These are phyloP conservation scores for Tricharina praecox DNA, from an alignment of 495 filamentous ascomycete genomes.

Conservation along the genomic window DNA sequence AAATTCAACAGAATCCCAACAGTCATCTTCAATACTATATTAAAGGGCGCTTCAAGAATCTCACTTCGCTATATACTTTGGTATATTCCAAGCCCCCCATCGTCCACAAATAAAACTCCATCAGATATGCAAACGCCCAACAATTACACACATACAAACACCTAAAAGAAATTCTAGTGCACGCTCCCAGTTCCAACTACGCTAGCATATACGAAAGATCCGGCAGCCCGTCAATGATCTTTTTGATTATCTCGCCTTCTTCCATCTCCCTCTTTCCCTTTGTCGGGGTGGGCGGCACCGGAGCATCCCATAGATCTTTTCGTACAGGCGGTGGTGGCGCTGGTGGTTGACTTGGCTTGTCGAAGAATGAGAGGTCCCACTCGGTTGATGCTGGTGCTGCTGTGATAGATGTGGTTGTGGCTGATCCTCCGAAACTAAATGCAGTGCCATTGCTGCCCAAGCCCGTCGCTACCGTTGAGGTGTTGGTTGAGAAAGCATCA, in stretches of 20 bases:
- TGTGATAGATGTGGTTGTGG: constrained; percentile 3
- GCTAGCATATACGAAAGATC: constrained; percentile 30
- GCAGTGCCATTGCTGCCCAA: not conserved
- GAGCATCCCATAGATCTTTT: constrained; percentile 20
- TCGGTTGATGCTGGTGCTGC: constrained; percentile 8
- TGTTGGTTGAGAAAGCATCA: too few relatives aligned
- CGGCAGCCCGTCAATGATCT: constrained; percentile 27
- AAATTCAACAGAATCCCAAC: too few relatives aligned
- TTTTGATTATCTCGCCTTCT: constrained; percentile 18
- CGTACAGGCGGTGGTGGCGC: constrained; percentile 6
- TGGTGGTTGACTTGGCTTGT: constrained; percentile 5
- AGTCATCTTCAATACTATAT: too few relatives aligned
- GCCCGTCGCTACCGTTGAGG: too few relatives aligned
- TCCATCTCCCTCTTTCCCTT: constrained; percentile 16
- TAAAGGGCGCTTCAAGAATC: too few relatives aligned
- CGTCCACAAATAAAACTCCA: not conserved
- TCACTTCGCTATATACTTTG: too few relatives aligned
- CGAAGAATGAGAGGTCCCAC: constrained; percentile 26
- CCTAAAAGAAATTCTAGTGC: too few relatives aligned
- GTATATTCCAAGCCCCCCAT: too few relatives aligned
- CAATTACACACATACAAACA: too few relatives aligned
- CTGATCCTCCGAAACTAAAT: constrained; percentile 10
- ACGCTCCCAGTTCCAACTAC: constrained; percentile 6
- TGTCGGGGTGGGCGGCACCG: constrained; percentile 3
- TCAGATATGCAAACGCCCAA: not conserved